Evolutionary conservation across 768 basidiomycete species (phyloP), one percentile per base, ranked within the genome.

Genomic region (Auricularia heimuer): DNA sequence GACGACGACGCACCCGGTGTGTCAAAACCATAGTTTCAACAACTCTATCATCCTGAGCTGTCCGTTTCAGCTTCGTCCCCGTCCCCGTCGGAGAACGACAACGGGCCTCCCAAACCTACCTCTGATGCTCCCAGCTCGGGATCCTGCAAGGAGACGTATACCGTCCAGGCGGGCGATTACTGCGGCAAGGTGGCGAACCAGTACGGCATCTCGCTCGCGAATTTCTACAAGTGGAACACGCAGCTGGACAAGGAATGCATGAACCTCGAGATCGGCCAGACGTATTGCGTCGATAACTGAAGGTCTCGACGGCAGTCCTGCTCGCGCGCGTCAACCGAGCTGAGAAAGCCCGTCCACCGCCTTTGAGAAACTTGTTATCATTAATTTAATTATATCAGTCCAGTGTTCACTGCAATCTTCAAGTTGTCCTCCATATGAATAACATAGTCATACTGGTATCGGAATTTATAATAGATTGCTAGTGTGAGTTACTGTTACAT

Each of bases 181-280:
- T 60, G 56, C 34, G 33, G 56, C 56, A 60, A 60, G 24, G 56
- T 60, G 24, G 56, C 56, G 18, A 33, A 14, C 56, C 3, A 24
- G 29, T 12, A 4, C 34, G 56, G 56, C 10, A 60, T 60, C 24
- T 29, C 24, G 29, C 12, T 60, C 7, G 10, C 14, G 21, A 29
- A 60, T 29, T 60, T 60, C 56, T 60, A 60, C 56, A 60, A 60
- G 56, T 60, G 56, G 56, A 60, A 60, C 56, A 1, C 56, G 14
- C 24, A 29, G 56, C 56, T 60, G 8, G 56, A 60, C 29, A 14
- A 29, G 21, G 56, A 60, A 29, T 60, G 56, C 56, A 24, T 0
- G 56, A 29, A 60, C 56, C 56, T 60, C 29, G 56, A 60, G 1
- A 4, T 60, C 56, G 56, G 56, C 24, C 56, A 60, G 56, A 29